These are phyloP conservation scores for Penicillium mononematosum DNA, from an alignment of 495 filamentous ascomycete genomes.

Conservation along the genomic window DNA sequence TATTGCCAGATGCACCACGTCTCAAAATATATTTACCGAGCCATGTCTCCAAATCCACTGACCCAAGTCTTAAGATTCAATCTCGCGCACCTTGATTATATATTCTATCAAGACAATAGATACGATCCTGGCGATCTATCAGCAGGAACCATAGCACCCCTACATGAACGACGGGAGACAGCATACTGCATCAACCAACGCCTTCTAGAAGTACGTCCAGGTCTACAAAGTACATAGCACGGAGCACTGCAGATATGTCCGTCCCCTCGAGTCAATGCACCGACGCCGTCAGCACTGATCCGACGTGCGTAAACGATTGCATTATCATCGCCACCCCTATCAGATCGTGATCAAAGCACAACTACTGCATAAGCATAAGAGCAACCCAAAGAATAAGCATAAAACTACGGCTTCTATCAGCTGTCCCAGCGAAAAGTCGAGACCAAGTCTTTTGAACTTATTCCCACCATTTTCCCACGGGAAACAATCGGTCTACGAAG, in stretches of 20 bases:
- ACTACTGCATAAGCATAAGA: conserved; percentile 1
- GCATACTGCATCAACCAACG: conserved; percentile 11
- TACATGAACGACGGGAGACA: conserved; percentile 14
- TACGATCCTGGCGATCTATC: conserved; percentile 3
- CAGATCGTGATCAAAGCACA: background rate
- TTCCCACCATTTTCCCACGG: conserved; percentile 8
- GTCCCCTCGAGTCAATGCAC: conserved; percentile 10
- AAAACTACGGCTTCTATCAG: background rate
- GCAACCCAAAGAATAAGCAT: background rate
- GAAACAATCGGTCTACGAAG: conserved; percentile 18
- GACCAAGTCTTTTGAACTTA: background rate
- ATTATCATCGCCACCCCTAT: conserved; percentile 12
- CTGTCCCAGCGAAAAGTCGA: background rate
- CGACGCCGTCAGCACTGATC: conserved; percentile 19
- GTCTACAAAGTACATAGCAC: conserved; percentile 10
- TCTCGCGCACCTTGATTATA: too few species aligned
- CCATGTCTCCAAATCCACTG: background rate
- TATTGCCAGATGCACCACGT: background rate
- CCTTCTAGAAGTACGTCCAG: conserved; percentile 12
- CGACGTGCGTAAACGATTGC: conserved; percentile 23
- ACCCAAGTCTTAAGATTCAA: background rate
- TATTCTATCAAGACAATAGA: background rate
- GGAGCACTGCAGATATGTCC: conserved; percentile 14
- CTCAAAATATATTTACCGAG: background rate
- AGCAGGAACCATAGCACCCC: conserved; percentile 12